Evolutionary conservation across 768 basidiomycete species (phyloP), one percentile per base, ranked within the genome.

Genomic region (Mycena epipterygia): DNA sequence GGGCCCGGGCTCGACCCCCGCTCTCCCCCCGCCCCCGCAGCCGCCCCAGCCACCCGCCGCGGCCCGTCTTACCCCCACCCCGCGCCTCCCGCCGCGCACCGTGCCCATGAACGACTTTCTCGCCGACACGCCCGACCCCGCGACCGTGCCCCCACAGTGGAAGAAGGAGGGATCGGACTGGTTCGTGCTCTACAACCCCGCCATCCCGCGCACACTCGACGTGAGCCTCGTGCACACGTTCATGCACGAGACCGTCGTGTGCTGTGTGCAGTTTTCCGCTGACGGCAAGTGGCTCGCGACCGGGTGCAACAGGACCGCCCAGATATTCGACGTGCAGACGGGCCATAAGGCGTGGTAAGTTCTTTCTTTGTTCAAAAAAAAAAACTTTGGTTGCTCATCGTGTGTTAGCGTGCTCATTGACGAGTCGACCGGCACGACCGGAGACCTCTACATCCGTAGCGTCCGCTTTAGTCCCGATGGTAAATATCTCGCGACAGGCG

Each of bases 381-480:
- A 65, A 52, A 14, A 60, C 5, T n/a, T n/a, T n/a, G n/a, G n/a
- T n/a, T n/a, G n/a, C 17, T 42, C 25, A 67, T 29, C 65, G 33
- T 7, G 33, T 7, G 14, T 39, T 73, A 96, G 94, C 72, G 90
- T 95, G 2, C 86, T 97, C 41, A 83, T 88, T 53, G 95, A 97
- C 81, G 93, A 95, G 65, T 80, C 84, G 25, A 90, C 89, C 6
- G 89, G 85, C 1, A 91, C 92, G 77, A 84, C 89, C 30, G 93
- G 92, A 39, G 96, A 97, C 79, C 82, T 97, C 70, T 99, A 98
- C 80, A 97, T 88, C 68, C 95, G 97, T 76, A 98, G 96, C 75
- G 96, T 98, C 30, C 89, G 94, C 69, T 97, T 98, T 83, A 97
- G 96, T 57, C 94, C 95, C 12, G 96, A 99, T 80, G 95, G 97